Evolutionary conservation across 1,139 yeast genomes (phyloP).

Genomic region (Lodderomyces pseudojiufengensis): DNA sequence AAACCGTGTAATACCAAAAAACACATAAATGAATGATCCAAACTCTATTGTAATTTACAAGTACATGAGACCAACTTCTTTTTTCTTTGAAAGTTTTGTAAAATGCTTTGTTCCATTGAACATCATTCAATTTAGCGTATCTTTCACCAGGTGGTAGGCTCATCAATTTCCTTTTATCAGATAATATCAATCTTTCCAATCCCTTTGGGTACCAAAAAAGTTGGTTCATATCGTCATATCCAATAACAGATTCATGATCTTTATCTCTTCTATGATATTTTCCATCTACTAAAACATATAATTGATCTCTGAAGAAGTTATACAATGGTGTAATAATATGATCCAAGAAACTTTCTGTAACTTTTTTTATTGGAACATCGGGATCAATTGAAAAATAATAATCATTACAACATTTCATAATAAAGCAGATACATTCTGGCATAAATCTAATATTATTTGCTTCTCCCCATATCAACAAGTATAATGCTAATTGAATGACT

Average conservation of each 20-base stretch:
- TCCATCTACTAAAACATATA: conserved; percentile 38
- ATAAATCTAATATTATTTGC: conserved; percentile 78
- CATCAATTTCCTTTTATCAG: conserved; percentile 37
- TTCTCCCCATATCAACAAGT: conserved; percentile 83
- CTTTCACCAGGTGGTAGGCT: conserved; percentile 44
- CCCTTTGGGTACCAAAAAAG: conserved; percentile 57
- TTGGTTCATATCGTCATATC: conserved; percentile 65
- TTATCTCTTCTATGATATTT: conserved; percentile 40
- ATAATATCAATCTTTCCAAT: conserved; percentile 39
- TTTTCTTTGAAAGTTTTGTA: conserved; percentile 53
- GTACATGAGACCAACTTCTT: conserved; percentile 57
- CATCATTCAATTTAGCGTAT: conserved; percentile 37
- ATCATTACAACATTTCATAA: conserved; percentile 75
- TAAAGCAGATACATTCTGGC: conserved; percentile 83
- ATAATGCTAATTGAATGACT: conserved; percentile 64
- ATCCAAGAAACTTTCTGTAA: conserved; percentile 47
- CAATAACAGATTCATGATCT: conserved; percentile 52
- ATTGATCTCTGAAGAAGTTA: conserved; percentile 54
- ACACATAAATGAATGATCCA: conserved; percentile 59
- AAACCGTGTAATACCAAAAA: conserved; percentile 58
- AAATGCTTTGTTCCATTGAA: conserved; percentile 50
- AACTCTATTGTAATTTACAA: conserved; percentile 56
- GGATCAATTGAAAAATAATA: conserved; percentile 48
- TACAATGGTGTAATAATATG: conserved; percentile 75
- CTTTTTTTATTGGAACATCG: conserved; percentile 20